Evolutionary conservation across 495 filamentous ascomycete genomes (phyloP), one percentile per base, ranked within the genome.

Genomic region (Lasiosphaeriaceae sp.): DNA sequence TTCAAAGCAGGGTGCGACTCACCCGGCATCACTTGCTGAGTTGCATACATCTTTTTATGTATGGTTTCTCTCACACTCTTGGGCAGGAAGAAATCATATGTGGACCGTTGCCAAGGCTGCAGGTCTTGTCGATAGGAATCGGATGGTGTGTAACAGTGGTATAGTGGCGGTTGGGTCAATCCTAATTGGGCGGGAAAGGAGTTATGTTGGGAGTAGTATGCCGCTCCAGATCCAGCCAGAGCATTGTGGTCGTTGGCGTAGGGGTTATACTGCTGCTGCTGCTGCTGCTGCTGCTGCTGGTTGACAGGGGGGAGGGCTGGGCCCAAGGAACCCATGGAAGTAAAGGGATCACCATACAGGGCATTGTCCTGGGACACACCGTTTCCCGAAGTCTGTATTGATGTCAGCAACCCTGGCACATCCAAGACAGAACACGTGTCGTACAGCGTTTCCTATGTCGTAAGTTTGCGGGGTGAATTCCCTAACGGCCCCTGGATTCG

Each of bases 91-190:
- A 97, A 86, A 67, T 96, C 90, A 66, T 92, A 89, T 11, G 87
- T 86, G 56, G 84, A 85, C 52, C 88, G 83, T 66, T 97, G 91
- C 72, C 94, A 96, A 2, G 85, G 83, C 52, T 87, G 77, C 14
- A 91, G 77, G 57, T 87, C 89, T 65, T 90, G 85, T 56, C 83
- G 84, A 64, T 92, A 86, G 8, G 90, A 85, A n/a, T 90, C 90
- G 57, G 89, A 78, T 0, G 92, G 90, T 20, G 90, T 89, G 66
- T 97, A 98, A 7, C 96, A 83, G 74, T 97, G 93, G 68, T 96
- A 96, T 77, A 94, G 84, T 52, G 90, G 86, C 79, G 89, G 90
- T 65, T 92, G 90, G 75, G 73, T 63, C 2, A 80, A 76, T 3
- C 77, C 67, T n/a, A n/a, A n/a, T n/a, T n/a, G n/a, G 14, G 77